Evolutionary conservation across 169 alveolate genomes (phyloP), one percentile per base, ranked within the genome.

Genomic region (Miamiensis avidus): DNA sequence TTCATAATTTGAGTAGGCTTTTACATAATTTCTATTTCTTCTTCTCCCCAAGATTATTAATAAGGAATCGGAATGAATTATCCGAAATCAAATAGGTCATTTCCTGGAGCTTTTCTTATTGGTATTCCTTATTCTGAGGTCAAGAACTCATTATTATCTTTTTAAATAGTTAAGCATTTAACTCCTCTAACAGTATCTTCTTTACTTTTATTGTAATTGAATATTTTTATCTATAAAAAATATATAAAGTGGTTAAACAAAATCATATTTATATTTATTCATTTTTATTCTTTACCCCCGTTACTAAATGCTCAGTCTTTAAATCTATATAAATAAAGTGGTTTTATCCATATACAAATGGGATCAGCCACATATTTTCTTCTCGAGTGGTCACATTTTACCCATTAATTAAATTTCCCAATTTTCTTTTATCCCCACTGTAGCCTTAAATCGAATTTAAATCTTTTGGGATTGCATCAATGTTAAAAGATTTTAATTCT

Each of bases 171-270:
- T 16, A 94, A 78, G 30, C 65, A n/a, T 31, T 91, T 87, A 30
- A 88, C 95, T 28, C 97, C 97, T 87, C 97, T 74, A 32, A 87
- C 31, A 69, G 92, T 49, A 78, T 94, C 95, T 75, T 90, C 94
- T 76, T 89, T 82, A n/a, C 81, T 76, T 85, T 92, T 92, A 74
- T 91, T 91, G 65, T 93, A 91, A 85, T 94, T 94, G 85, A 89
- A 94, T 49, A 94, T 83, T 64, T 82, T 86, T 0, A 49, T 20
- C 69, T 49, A 49, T 11, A 49, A 49, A 11, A 49, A 4, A 49
- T 49, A 49, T 49, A 11, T 11, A 49, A 49, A 49, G 20, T 11
- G 20, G 20, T 11, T 11, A 20, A 20, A 11, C 20, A 49, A 49
- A 49, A 49, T 49, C 69, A 11, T 49, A 11, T 49, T 20, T 11